Conservation (phyloP, 83 land plant genomes). For the Thuja plicata region DNA sequence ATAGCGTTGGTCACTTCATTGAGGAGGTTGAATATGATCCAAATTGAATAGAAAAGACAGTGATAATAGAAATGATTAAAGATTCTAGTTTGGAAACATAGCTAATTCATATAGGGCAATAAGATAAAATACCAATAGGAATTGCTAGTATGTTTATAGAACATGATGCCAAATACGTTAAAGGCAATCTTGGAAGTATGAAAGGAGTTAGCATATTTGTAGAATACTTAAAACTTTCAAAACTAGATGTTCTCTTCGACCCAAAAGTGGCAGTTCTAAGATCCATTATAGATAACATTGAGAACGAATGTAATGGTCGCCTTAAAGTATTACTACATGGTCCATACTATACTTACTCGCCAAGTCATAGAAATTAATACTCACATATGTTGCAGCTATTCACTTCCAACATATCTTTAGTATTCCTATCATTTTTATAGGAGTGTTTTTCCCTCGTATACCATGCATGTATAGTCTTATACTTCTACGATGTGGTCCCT, state of each 20-base stretch:
- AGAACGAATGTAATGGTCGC: slow-evolving; percentile 52
- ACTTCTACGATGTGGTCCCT: slow-evolving; percentile 77
- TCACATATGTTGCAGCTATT: slow-evolving; percentile 70
- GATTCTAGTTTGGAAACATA: slow-evolving; percentile 94
- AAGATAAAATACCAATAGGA: slow-evolving; percentile 57
- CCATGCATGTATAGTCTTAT: slow-evolving; percentile 54
- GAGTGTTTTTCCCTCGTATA: slow-evolving; percentile 68
- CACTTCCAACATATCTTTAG: slow-evolving; percentile 71
- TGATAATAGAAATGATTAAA: slow-evolving; percentile 79
- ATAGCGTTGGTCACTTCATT: slow-evolving; percentile 86
- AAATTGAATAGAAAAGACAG: slow-evolving; percentile 47
- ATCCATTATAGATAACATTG: slow-evolving; percentile 72
- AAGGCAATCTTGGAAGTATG: slow-evolving; percentile 39
- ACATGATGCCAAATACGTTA: slow-evolving; percentile 52
- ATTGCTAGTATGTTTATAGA: slow-evolving; percentile 58
- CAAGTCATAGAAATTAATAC: slow-evolving; percentile 62
- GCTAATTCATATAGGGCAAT: slow-evolving; percentile 72
- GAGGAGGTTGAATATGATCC: slow-evolving; percentile 94
- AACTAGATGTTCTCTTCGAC: slow-evolving; percentile 70
- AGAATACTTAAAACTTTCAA: slow-evolving; percentile 39
- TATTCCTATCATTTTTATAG: slow-evolving; percentile 74
- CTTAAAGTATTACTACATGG: slow-evolving; percentile 53
- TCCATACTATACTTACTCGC: slow-evolving; percentile 51
- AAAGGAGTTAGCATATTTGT: slow-evolving; percentile 64
- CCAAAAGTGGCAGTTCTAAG: slow-evolving; percentile 77